Evolutionary conservation across 768 basidiomycete species (phyloP), one percentile per base, ranked within the genome.

Genomic region (Collybiopsis confluens): DNA sequence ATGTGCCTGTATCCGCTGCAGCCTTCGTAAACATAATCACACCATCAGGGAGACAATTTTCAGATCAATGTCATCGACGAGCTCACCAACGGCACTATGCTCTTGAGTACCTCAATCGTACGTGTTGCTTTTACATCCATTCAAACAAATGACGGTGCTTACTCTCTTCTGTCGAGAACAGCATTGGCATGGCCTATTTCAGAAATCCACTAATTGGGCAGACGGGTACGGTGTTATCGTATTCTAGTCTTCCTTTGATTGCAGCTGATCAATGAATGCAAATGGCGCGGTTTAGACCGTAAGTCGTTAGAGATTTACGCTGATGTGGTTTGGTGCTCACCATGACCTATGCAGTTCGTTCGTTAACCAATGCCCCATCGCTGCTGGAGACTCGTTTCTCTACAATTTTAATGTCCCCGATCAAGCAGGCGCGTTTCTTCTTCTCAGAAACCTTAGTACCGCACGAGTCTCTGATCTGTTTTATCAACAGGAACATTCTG

Each of bases 111-210:
- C 13, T 73, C 60, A 11, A 59, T 64, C n/a, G 59, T 62, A 40
- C 27, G 60, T 54, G 18, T 23, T 35, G 1, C 42, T 4, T n/a
- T 8, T 9, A n/a, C 36, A 21, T 28, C 44, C 23, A 45, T 45
- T 45, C 44, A 16, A n/a, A 9, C 42, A 43, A 23, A 28, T n/a
- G n/a, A n/a, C 52, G 35, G 21, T n/a, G 43, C 30, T 42, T 6
- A 41, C 16, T 5, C 4, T 26, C 9, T 15, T 7, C 45, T 38
- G 11, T 20, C 20, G 35, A n/a, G 20, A 52, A 65, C 60, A 64
- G 63, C 73, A 75, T 45, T 79, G 78, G 78, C 78, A 80, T 53
- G 78, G 78, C 7, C 30, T 80, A 7, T 74, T 72, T 54, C 78
- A 79, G 57, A 54, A 66, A 16, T 64, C 65, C 10, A 66, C 70